These are phyloP conservation scores for Mortierella sp. DNA, from an alignment of 371 early-diverging fungal genomes.

Conservation along the genomic window DNA sequence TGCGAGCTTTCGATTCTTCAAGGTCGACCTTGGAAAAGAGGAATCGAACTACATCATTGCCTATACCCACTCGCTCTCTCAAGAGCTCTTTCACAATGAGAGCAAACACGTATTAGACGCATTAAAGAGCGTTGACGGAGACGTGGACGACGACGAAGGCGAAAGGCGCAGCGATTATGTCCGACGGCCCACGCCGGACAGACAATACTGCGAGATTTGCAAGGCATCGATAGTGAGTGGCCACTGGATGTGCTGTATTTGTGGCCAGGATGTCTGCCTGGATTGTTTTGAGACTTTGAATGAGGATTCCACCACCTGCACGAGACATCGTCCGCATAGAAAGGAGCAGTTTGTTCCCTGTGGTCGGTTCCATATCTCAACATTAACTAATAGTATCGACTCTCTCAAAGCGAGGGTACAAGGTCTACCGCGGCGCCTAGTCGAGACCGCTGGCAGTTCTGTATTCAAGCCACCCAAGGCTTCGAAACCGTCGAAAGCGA, in stretches of 20 bases:
- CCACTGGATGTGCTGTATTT: slow-evolving; percentile 67
- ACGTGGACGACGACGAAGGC: background rate
- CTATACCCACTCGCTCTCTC: background rate
- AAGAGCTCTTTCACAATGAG: background rate
- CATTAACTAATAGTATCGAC: slow-evolving; percentile 25
- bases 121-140: background rate
- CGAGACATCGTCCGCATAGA: slow-evolving; percentile 32
- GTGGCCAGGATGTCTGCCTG: slow-evolving; percentile 70
- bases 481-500: background rate
- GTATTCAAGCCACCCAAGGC: background rate
- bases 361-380: slow-evolving; percentile 18
- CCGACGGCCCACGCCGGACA: slow-evolving; percentile 10
- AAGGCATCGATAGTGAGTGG: slow-evolving; percentile 60
- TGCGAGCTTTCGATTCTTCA: background rate
- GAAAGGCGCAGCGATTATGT: slow-evolving; percentile 1
- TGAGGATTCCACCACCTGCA: slow-evolving; percentile 15
- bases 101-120: background rate
- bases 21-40: slow-evolving; percentile 6
- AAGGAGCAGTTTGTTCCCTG: slow-evolving; percentile 59
- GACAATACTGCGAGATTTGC: slow-evolving; percentile 70
- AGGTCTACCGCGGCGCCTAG: background rate
- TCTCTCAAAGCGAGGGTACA: slow-evolving; percentile 17
- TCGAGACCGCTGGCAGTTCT: background rate
- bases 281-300: slow-evolving; percentile 57
- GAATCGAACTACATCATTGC: background rate